Evolutionary conservation across 2,329 filamentous ascomycete species (phyloP).

Genomic region (Xylariaceae sp.): DNA sequence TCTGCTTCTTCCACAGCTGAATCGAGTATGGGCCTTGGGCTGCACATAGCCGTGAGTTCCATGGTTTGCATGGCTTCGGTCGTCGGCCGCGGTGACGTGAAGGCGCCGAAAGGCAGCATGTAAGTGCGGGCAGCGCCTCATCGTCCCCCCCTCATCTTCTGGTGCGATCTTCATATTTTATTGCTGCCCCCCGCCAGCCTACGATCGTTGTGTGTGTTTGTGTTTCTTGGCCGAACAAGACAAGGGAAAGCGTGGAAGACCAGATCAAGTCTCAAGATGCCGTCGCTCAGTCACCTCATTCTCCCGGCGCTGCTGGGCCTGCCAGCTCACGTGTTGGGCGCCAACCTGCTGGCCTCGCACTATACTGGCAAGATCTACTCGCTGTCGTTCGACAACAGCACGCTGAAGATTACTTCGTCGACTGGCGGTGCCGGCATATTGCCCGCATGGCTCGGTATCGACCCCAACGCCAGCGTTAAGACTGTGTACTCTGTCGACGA

Average conservation of each 20-base stretch:
- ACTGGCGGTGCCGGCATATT: conserved; percentile 30
- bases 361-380: conserved; percentile 37
- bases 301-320: conserved; percentile 20
- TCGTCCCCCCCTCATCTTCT: conserved; percentile 8
- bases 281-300: conserved; percentile 16
- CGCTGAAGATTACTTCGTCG: conserved; percentile 26
- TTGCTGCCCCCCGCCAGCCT: conserved; percentile 9
- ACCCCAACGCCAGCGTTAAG: conserved; percentile 24
- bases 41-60: conserved; percentile 1
- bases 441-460: conserved; percentile 36
- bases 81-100: conserved; percentile 8
- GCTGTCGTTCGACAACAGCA: conserved; percentile 26
- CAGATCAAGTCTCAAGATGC: conserved; percentile 19
- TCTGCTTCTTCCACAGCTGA: conserved; percentile 9
- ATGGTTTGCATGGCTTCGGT: too few species aligned
- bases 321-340: conserved; percentile 22
- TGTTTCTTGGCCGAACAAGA: conserved; percentile 16
- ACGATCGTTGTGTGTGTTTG: conserved; percentile 12
- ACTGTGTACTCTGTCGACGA: conserved; percentile 36
- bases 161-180: conserved; percentile 1
- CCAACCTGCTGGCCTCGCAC: conserved; percentile 34
- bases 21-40: conserved; percentile 7
- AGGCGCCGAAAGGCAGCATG: conserved; percentile 9
- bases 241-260: conserved; percentile 1
- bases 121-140: conserved; percentile 13